Evolutionary conservation across 1,139 yeast species (phyloP), one percentile per base, ranked within the genome.

Genomic region (Debaryomyces udenii): DNA sequence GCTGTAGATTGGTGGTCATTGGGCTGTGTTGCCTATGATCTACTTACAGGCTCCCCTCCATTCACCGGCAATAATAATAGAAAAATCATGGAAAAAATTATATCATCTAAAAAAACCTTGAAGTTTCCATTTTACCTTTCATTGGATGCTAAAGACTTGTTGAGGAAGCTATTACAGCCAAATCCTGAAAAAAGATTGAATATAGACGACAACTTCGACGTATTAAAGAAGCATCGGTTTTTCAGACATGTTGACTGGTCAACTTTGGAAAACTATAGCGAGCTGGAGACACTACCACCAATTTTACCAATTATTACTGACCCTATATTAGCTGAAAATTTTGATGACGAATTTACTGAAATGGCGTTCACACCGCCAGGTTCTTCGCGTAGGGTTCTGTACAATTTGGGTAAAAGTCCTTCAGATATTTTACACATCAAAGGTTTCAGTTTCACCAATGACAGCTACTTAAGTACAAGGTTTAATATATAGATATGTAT

Each of bases 1-100:
- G 76, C 83, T 7, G 96, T 94, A 9, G 99, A 93, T 59, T 93
- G 97, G 96, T 93, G 98, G 95, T 89, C 97, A 0, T 70, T 93
- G 23, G 98, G 99, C 0, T 89, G 96, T 50, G 88, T 93, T 6
- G 77, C 89, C 23, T 89, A 72, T 59, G 98, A 93, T 61, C 74
- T 93, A 69, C 69, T 93, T 31, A 86, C 96, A 0, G 98, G 99
- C 0, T 77, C 84, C 36, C 98, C 99, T 1, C 99, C 99, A 2
- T 91, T 89, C 60, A 87, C 96, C 0, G 99, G 98, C 2, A 84
- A 80, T 47, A 89, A 86, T 56, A 87, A 87, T 57, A 87, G 87
- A 58, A 80, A 80, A 41, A 89, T 93, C 37, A 74, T 85, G 55
- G 91, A 88, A 49, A 90, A 88, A 62, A 88, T 93, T 37, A 70